Base-by-base conservation (phyloP, 441 rosid species). In the Capsella rubella region DNA sequence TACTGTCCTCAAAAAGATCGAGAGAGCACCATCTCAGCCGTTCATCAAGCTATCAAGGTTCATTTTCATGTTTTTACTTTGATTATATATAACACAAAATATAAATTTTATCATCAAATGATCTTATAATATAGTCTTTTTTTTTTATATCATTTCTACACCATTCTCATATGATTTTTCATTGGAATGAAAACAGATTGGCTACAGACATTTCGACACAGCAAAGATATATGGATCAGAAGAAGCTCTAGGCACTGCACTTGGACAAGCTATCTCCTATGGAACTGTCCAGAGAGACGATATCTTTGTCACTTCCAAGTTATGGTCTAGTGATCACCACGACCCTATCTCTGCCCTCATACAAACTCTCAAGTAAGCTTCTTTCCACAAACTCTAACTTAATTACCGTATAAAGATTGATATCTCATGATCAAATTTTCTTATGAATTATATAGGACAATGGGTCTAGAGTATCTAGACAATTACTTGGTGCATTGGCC, bases 401-500 rank as follows among this genome's bases (percentile, higher is more conserved):
- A 2, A 21, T 21, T 40, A 27, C 25, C 28, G 58, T 56, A 57
- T 1, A 25, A 55, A 54, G 59, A 9, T 64, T 5, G 0, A 49
- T 37, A 50, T 64, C 46, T 54, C 65, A 69, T 61, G 45, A 69
- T 16, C 58, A 49, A 39, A 8, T 61, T 45, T 3, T 3, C 12
- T 34, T 63, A 9, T 47, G 49, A 32, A n/a, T 12, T 32, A 55
- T 32, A 55, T 67, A 89, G 98, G 86, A 84, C 74, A 28, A 49
- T 88, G 85, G 88, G 85, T n/a, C 84, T 91, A 87, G 95, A 93
- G 51, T 85, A 87, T 60, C 10, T 85, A 55, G 98, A 91, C 82
- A 84, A 87, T 90, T 91, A 91, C 60, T 70, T 93, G 81, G 95
- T 93, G 81, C 98, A 93, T 73, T 93, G 97, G 97, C 98, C 97